phyloP scores from a whole-genome alignment of 306 rosid genomes.

The Rubus parviflorus region DNA sequence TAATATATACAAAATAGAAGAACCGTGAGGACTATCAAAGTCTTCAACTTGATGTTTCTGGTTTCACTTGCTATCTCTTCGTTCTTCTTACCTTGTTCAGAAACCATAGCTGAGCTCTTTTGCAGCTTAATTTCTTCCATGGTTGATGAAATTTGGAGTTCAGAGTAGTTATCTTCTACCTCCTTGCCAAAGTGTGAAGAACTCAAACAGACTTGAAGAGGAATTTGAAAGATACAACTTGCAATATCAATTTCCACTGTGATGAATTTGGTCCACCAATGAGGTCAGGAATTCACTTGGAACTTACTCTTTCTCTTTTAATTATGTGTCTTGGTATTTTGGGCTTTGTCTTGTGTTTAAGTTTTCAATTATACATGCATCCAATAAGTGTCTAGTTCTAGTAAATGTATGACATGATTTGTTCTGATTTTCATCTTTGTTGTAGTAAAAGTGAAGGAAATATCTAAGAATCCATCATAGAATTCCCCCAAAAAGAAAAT shows the following conservation, averaged over 20 bases:
- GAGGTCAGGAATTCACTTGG: constrained; percentile 13
- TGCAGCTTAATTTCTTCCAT: not conserved
- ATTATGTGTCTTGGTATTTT: not conserved
- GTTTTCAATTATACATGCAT: not conserved
- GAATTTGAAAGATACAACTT: not conserved
- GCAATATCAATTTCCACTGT: not conserved
- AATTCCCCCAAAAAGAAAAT: not conserved
- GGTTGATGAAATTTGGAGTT: not conserved
- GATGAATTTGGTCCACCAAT: constrained; percentile 3
- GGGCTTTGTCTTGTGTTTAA: not conserved
- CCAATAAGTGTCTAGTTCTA: not conserved
- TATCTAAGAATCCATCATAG: not conserved
- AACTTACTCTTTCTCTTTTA: not conserved
- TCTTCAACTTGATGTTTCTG: constrained; percentile 4
- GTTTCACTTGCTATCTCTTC: constrained; percentile 17
- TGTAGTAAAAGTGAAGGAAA: not conserved
- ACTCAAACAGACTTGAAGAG: not conserved
- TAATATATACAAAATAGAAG: not conserved
- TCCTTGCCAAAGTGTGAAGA: not conserved
- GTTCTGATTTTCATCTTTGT: not conserved
- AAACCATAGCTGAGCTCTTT: not conserved
- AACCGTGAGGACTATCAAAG: not conserved
- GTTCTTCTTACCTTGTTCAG: not conserved
- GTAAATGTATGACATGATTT: not conserved
- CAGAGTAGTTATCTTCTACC: not conserved